These are phyloP conservation scores for Tetrahymena thermophila DNA, from an alignment of 73 alveolate species.

Conservation along the genomic window DNA sequence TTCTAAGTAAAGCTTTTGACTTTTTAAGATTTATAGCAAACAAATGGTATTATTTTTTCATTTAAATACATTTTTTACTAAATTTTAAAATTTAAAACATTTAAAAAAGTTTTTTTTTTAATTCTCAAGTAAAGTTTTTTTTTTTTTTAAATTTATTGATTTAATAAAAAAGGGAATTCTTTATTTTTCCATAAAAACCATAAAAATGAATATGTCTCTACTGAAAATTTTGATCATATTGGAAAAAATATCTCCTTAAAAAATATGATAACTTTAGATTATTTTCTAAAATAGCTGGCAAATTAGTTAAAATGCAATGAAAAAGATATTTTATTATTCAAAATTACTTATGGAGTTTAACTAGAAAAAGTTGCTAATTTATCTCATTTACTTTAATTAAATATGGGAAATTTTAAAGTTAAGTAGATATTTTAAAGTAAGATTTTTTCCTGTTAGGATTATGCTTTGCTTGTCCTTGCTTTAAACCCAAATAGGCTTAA, in stretches of 20 bases:
- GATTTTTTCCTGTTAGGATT: not conserved
- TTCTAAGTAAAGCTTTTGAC: not conserved
- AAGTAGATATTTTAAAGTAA: not conserved
- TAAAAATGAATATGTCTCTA: not conserved
- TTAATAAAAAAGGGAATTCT: not conserved
- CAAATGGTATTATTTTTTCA: not conserved
- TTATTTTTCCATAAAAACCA: not conserved
- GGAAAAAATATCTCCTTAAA: not conserved
- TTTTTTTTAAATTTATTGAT: not conserved
- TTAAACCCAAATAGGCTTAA: not conserved
- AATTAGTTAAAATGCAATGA: not conserved
- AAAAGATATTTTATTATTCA: not conserved
- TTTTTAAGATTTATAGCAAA: not conserved
- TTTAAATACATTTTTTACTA: too few species aligned
- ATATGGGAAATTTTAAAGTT: not conserved
- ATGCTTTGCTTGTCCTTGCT: not conserved
- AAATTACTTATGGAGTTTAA: not conserved
- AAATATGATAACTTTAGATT: not conserved
- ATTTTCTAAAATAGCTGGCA: not conserved
- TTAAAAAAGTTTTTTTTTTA: too few species aligned
- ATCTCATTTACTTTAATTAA: not conserved
- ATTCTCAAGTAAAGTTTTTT: not conserved
- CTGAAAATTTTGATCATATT: not conserved
- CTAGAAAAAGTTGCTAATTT: not conserved
- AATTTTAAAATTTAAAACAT: too few species aligned